Conservation (phyloP, 1,139 yeast genomes). For the Geotrichum candidum region DNA sequence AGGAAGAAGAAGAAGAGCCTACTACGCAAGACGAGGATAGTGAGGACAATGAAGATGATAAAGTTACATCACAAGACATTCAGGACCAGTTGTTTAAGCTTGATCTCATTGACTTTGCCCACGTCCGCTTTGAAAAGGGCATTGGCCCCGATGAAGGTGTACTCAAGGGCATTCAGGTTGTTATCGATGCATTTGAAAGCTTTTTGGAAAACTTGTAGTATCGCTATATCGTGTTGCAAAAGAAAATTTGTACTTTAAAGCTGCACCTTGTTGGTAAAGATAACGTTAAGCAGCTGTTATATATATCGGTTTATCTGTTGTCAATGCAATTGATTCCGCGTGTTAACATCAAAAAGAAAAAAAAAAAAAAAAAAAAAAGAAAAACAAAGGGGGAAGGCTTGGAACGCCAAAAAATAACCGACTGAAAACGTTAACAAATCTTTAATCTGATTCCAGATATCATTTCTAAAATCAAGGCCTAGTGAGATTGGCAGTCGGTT, state of each 20-base stretch:
- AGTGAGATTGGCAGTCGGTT: no score
- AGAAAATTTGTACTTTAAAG: background rate
- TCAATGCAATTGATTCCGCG: background rate
- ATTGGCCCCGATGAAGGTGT: constrained; percentile 68
- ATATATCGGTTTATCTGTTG: background rate
- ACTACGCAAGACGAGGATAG: constrained; percentile 27
- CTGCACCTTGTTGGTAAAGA: background rate
- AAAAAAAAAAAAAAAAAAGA: no score
- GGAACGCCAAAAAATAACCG: no score
- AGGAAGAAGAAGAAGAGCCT: constrained; percentile 27
- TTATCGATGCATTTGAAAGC: constrained; percentile 38
- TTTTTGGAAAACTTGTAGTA: background rate
- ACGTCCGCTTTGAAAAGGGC: constrained; percentile 58
- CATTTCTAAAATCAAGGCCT: no score
- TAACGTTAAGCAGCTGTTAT: background rate
- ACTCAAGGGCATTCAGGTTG: constrained; percentile 58
- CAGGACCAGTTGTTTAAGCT: constrained; percentile 45
- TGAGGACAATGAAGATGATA: constrained; percentile 30
- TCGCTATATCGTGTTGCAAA: no score
- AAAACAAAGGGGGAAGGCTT: no score
- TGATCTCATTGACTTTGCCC: constrained; percentile 84
- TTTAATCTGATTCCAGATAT: no score
- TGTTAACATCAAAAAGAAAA: no score
- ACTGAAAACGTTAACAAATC: no score
- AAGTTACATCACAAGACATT: constrained; percentile 25